Evolutionary conservation across 2,329 filamentous ascomycete genomes (phyloP).

Genomic region (Colletotrichum gigasporum): DNA sequence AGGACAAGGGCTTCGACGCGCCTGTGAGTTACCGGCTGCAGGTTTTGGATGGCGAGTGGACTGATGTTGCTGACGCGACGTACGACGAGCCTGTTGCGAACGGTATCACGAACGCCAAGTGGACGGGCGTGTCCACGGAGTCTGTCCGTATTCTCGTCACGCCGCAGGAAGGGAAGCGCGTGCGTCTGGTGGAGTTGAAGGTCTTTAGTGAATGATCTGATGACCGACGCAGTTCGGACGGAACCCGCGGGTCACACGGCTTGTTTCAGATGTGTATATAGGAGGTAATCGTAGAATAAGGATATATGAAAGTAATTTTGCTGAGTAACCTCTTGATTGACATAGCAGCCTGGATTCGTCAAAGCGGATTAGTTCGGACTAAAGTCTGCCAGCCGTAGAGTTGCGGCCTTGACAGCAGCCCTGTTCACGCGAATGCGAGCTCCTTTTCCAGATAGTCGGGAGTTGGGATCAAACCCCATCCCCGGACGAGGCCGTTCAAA

Average conservation of each 20-base stretch:
- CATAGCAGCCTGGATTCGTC: too few relatives aligned
- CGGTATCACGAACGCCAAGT: slow-evolving; percentile 15
- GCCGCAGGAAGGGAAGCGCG: slow-evolving; percentile 5
- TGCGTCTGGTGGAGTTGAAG: slow-evolving; percentile 11
- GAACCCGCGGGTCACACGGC: too few relatives aligned
- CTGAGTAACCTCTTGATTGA: too few relatives aligned
- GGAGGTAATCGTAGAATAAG: too few relatives aligned
- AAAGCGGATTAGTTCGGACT: too few relatives aligned
- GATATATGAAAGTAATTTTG: too few relatives aligned
- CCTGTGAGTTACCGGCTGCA: slow-evolving; percentile 9
- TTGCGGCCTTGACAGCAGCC: neutral
- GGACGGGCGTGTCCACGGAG: neutral
- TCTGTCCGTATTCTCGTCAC: slow-evolving; percentile 8
- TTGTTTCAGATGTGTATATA: too few relatives aligned
- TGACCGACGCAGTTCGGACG: too few relatives aligned
- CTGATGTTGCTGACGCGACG: neutral
- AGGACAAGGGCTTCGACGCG: slow-evolving; percentile 6
- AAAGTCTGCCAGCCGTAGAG: too few relatives aligned
- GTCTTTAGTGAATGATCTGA: slow-evolving; percentile 4
- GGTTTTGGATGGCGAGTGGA: slow-evolving; percentile 6
- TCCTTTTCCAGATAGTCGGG: too few relatives aligned
- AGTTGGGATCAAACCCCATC: too few relatives aligned
- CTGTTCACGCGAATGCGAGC: neutral
- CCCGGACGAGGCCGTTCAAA: too few relatives aligned
- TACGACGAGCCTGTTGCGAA: slow-evolving; percentile 5